A percentile compares a stretch with the other conserved stretches of the same genome.
Conservation (phyloP, 148 eudicot species). For the Gaultheria prostrata region DNA sequence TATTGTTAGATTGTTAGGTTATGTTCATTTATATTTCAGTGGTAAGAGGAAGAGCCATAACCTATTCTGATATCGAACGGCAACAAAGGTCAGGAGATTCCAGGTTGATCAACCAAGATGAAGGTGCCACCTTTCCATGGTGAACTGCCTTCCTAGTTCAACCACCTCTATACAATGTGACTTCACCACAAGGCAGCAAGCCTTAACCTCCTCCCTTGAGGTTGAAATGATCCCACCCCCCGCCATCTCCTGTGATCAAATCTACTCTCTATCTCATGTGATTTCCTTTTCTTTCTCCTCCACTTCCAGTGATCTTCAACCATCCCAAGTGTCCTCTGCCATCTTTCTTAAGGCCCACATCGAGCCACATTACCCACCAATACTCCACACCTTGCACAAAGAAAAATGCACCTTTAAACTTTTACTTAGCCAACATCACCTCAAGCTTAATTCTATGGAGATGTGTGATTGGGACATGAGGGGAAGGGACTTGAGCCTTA, state of each 20-base stretch:
- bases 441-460: background rate
- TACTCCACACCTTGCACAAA: background rate
- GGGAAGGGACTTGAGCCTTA: background rate
- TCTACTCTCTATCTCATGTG: background rate
- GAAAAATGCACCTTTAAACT: background rate
- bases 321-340: background rate
- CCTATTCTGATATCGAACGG: background rate
- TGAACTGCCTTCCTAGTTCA: background rate
- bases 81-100: background rate
- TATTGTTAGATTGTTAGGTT: background rate
- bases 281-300: background rate
- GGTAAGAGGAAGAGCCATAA: background rate
- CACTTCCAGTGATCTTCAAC: background rate
- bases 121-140: background rate
- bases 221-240: background rate
- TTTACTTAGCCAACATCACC: background rate
- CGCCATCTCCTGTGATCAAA: too few relatives aligned
- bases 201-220: background rate
- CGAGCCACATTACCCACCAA: background rate
- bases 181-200: background rate
- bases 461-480: background rate
- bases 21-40: background rate
- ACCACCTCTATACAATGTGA: background rate
- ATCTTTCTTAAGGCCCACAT: background rate
- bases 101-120: background rate